Percentiles rank a stretch among this genome's conserved stretches.
Evolutionary conservation across 306 rosid genomes (phyloP).

Genomic region (Sindora glabra): DNA sequence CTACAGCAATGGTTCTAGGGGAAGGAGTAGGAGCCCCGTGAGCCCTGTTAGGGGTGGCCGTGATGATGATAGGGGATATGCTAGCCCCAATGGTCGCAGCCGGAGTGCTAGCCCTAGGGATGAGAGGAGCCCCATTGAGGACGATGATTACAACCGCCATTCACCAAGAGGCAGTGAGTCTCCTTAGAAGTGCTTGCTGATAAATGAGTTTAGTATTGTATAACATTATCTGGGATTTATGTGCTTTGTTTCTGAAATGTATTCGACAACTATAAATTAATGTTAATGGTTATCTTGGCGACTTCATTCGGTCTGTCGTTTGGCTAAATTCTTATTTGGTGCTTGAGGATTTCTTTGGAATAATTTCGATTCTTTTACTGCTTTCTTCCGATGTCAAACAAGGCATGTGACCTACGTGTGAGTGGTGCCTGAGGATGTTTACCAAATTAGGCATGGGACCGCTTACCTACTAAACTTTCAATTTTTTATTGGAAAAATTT

Average conservation of each 20-base stretch:
- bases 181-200: conserved; percentile 14
- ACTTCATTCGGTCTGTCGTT: too few species aligned
- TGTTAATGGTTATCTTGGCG: too few species aligned
- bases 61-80: conserved; percentile 9
- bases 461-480: too few species aligned
- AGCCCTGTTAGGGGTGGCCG: conserved; percentile 33
- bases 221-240: background rate
- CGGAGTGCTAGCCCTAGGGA: conserved; percentile 41
- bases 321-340: too few species aligned
- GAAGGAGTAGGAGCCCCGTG: conserved; percentile 38
- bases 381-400: too few species aligned
- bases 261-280: background rate
- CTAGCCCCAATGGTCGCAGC: conserved; percentile 44
- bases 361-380: too few species aligned
- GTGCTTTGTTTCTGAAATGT: background rate
- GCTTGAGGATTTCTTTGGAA: too few species aligned
- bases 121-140: conserved; percentile 58
- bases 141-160: conserved; percentile 35
- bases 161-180: conserved; percentile 48
- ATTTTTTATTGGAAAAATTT: too few species aligned
- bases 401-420: too few species aligned
- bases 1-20: conserved; percentile 44
- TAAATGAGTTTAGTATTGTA: background rate
- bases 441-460: too few species aligned
- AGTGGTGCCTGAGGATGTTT: too few species aligned